These are phyloP conservation scores for Passiflora organensis DNA, from an alignment of 345 rosid genomes.

Conservation along the genomic window DNA sequence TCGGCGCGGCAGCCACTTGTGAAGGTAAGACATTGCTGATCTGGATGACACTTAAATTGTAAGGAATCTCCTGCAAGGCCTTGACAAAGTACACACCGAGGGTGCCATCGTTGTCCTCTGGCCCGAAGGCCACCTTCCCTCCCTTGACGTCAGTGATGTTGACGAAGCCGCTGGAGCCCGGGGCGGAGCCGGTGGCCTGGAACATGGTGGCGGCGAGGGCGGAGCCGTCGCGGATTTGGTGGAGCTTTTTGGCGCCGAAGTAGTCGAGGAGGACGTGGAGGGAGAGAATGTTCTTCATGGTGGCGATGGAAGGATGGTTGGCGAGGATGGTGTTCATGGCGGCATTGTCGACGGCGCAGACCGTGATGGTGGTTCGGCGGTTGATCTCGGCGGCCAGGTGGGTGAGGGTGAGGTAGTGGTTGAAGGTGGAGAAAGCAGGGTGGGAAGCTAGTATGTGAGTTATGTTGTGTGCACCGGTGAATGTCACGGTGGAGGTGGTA, in stretches of 20 bases:
- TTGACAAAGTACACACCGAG: constrained; percentile 53
- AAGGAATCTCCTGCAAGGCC: constrained; percentile 73
- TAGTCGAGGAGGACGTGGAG: constrained; percentile 89
- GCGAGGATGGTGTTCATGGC: constrained; percentile 68
- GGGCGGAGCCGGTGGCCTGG: constrained; percentile 86
- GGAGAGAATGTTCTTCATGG: constrained; percentile 83
- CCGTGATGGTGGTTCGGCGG: constrained; percentile 74
- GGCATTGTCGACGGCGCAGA: constrained; percentile 73
- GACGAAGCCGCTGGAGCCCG: constrained; percentile 78
- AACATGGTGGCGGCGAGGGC: constrained; percentile 90
- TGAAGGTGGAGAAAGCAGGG: constrained; percentile 79
- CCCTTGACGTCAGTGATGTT: constrained; percentile 78
- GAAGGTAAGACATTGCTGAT: constrained; percentile 68
- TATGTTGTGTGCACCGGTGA: constrained; percentile 61
- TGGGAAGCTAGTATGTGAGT: constrained; percentile 62
- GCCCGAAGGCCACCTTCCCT: constrained; percentile 82
- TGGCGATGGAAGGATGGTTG: constrained; percentile 51
- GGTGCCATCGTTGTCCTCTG: constrained; percentile 51
- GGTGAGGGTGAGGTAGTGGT: constrained; percentile 67
- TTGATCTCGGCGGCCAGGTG: constrained; percentile 91
- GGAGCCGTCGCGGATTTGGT: constrained; percentile 78
- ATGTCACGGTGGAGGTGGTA: constrained; percentile 12
- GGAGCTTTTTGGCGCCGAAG: constrained; percentile 86
- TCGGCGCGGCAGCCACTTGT: constrained; percentile 67
- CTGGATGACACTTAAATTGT: constrained; percentile 91